Conservation (phyloP, 2,329 filamentous ascomycete species). For the Dissoconium aciculare region DNA sequence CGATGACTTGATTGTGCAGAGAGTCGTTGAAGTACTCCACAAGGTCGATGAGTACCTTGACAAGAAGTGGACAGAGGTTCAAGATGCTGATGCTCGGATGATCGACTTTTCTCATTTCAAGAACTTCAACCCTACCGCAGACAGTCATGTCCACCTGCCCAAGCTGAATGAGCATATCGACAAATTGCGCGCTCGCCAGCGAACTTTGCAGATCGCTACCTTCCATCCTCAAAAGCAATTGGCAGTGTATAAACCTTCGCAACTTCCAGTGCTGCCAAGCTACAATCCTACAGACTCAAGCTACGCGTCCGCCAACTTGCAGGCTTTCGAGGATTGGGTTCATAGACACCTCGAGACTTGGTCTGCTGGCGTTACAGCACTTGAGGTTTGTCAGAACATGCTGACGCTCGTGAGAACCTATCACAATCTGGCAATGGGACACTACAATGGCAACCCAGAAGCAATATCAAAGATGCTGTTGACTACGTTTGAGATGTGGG, state of each 20-base stretch:
- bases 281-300: background rate
- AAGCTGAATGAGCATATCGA: slow-evolving; percentile 11
- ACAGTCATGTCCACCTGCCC: slow-evolving; percentile 7
- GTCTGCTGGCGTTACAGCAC: slow-evolving; percentile 1
- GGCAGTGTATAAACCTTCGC: background rate
- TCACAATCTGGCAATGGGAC: slow-evolving; percentile 12
- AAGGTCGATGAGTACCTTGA: background rate
- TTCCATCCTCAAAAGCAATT: slow-evolving; percentile 8
- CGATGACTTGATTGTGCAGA: background rate
- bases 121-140: slow-evolving; percentile 8
- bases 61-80: slow-evolving; percentile 6
- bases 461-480: slow-evolving; percentile 41
- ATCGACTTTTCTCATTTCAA: slow-evolving; percentile 2
- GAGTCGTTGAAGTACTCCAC: background rate
- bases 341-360: slow-evolving; percentile 9
- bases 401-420: slow-evolving; percentile 9
- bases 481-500: slow-evolving; percentile 43
- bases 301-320: slow-evolving; percentile 9
- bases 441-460: slow-evolving; percentile 33
- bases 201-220: background rate
- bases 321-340: slow-evolving; percentile 12
- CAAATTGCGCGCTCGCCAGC: slow-evolving; percentile 2
- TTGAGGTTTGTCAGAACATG: slow-evolving; percentile 6
- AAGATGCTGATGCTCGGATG: slow-evolving; percentile 1
- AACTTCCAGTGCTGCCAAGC: background rate